Evolutionary conservation across 768 basidiomycete genomes (phyloP), one percentile per base, ranked within the genome.

Genomic region (Panaeolus cyanescens): DNA sequence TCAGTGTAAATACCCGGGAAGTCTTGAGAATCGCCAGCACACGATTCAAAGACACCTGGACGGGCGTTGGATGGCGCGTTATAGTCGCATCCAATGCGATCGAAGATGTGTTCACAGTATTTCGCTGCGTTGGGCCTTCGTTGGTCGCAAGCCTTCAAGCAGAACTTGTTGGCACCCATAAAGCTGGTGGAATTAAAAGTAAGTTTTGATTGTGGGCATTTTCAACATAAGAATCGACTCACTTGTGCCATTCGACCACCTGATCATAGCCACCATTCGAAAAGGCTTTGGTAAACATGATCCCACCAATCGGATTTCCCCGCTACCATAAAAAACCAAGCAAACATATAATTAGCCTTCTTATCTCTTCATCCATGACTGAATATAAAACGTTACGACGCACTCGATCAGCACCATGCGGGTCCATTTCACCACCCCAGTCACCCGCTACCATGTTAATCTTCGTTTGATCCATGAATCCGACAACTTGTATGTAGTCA

Each of bases 341-440:
- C 33, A 36, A 32, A 36, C 17, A 25, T 20, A 56, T 17, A 37
- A 59, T 15, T 30, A 37, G 32, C 45, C 39, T 42, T 20, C n/a
- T 42, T 19, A 20, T 42, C 39, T 42, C 39, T 42, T 42, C 19
- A 8, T 6, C 20, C 7, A 20, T 12, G 19, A 42, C 36, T 5
- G 39, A 1, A 42, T n/a, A n/a, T n/a, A n/a, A n/a, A n/a, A n/a
- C n/a, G n/a, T 7, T 8, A 39, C 8, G 5, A 66, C 72, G 37
- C 42, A 71, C 77, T 50, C 70, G 56, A 70, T 92, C 90, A 58
- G 89, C 89, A 37, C 91, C 90, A 62, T 89, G 87, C 12, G 89
- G 85, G 71, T 92, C 88, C 64, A 92, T 83, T 73, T 93, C 92
- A 54, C 92, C 92, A 62, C 93, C 92, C 32, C 69, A 82, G 67